These are phyloP conservation scores for Begonia fuchsioides DNA, from an alignment of 306 rosid species.

Conservation along the genomic window DNA sequence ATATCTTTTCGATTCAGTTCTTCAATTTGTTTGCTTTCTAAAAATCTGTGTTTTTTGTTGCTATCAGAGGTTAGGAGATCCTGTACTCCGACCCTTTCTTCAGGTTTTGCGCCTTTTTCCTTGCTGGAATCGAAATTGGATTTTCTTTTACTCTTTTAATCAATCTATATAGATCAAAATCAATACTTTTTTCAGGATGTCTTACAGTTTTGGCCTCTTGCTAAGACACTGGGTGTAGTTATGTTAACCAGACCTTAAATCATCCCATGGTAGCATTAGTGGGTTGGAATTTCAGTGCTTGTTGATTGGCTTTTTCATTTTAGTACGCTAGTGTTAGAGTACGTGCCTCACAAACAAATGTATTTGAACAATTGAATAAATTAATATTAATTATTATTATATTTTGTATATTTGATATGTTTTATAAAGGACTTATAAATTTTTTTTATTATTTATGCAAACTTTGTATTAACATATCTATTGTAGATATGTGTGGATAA, in stretches of 20 bases:
- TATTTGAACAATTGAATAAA: no score
- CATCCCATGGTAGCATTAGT: no score
- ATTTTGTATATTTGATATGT: no score
- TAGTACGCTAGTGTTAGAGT: slow-evolving; percentile 67
- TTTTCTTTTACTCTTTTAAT: slow-evolving; percentile 2
- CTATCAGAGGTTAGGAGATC: slow-evolving; percentile 80
- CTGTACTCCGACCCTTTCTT: slow-evolving; percentile 79
- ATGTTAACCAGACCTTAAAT: slow-evolving; percentile 77
- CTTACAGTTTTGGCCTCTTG: slow-evolving; percentile 81
- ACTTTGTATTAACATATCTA: no score
- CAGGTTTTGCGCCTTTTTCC: slow-evolving; percentile 34
- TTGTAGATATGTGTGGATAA: no score
- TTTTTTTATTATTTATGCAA: no score
- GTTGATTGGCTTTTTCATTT: slow-evolving; percentile 79
- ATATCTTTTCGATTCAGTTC: slow-evolving; percentile 1
- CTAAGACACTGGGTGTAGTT: slow-evolving; percentile 81
- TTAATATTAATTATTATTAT: no score
- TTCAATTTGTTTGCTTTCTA: background rate
- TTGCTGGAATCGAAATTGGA: background rate
- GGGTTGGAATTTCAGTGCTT: slow-evolving; percentile 83
- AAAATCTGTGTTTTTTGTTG: slow-evolving; percentile 7
- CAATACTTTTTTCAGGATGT: slow-evolving; percentile 57
- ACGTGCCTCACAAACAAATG: no score
- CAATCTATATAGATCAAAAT: background rate
- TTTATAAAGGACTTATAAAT: no score